Conservation (phyloP, 2,329 filamentous ascomycete species). For the Fusarium austroafricanum region DNA sequence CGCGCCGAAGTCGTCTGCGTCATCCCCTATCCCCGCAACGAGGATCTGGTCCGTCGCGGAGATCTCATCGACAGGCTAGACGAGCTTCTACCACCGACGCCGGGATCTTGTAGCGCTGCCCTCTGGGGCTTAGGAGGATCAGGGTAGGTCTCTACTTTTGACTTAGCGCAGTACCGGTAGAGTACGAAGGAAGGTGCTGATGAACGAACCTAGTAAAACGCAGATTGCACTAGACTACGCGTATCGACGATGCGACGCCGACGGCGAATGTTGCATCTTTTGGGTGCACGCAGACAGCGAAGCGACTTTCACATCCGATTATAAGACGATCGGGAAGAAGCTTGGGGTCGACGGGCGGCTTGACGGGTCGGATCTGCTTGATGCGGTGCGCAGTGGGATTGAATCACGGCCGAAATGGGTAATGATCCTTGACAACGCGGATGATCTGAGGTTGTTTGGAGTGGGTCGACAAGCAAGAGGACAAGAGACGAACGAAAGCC, state of each 20-base stretch:
- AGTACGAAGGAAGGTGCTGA: neutral
- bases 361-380: conserved; percentile 34
- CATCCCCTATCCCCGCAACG: conserved; percentile 43
- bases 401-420: conserved; percentile 10
- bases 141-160: conserved; percentile 37
- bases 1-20: conserved; percentile 13
- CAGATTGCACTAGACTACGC: conserved; percentile 52
- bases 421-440: conserved; percentile 20
- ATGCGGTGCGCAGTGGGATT: conserved; percentile 7
- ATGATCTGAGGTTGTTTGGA: conserved; percentile 9
- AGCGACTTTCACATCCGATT: conserved; percentile 47
- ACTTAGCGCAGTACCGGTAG: neutral
- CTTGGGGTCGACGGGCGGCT: conserved; percentile 41
- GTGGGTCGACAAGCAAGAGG: neutral
- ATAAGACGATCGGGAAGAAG: conserved; percentile 45
- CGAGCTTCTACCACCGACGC: conserved; percentile 26
- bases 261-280: conserved; percentile 48
- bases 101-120: conserved; percentile 34
- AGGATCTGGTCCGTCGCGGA: conserved; percentile 38
- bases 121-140: conserved; percentile 48
- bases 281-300: conserved; percentile 51
- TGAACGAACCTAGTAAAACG: conserved; percentile 47
- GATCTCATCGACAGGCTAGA: conserved; percentile 36
- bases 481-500: rapidly evolving
- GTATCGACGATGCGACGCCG: conserved; percentile 40